phyloP scores from a whole-genome alignment of 495 filamentous ascomycete genomes.

The Venustampulla echinocandica region DNA sequence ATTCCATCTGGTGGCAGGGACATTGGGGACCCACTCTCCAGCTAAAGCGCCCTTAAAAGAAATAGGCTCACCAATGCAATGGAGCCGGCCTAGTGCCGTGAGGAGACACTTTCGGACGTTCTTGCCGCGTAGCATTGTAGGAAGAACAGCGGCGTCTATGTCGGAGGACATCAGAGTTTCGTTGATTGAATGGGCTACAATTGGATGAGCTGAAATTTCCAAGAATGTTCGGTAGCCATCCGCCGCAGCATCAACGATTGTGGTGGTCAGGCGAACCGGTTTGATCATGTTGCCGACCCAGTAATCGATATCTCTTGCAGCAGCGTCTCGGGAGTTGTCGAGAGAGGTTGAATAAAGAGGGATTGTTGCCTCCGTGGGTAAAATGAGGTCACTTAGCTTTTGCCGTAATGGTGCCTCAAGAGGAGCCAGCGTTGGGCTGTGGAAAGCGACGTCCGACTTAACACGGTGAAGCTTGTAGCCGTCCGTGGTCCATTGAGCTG shows the following conservation, averaged over 20 bases:
- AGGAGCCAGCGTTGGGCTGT: constrained; percentile 27
- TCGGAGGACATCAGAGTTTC: constrained; percentile 27
- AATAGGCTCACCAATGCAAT: constrained; percentile 6
- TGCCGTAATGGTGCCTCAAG: constrained; percentile 24
- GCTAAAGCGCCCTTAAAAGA: constrained; percentile 19
- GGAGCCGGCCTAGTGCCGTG: constrained; percentile 22
- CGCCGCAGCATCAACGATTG: constrained; percentile 25
- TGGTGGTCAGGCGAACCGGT: constrained; percentile 35
- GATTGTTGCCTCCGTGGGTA: constrained; percentile 7
- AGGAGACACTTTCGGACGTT: constrained; percentile 22
- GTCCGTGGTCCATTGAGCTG: neutral
- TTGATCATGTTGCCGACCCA: constrained; percentile 47
- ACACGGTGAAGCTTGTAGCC: constrained; percentile 5
- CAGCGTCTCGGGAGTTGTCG: constrained; percentile 23
- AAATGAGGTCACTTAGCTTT: constrained; percentile 18
- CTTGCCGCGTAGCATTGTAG: constrained; percentile 29
- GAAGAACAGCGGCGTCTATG: constrained; percentile 14
- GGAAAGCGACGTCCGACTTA: constrained; percentile 29
- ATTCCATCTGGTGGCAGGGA: constrained; percentile 28
- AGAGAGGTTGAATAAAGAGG: constrained; percentile 33
- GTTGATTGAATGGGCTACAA: constrained; percentile 14
- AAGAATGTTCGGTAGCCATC: neutral
- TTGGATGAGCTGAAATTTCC: neutral
- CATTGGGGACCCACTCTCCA: constrained; percentile 22
- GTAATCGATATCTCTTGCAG: constrained; percentile 29